phyloP scores from a whole-genome alignment of 257 asterid species.

The Galeopsis tetrahit region DNA sequence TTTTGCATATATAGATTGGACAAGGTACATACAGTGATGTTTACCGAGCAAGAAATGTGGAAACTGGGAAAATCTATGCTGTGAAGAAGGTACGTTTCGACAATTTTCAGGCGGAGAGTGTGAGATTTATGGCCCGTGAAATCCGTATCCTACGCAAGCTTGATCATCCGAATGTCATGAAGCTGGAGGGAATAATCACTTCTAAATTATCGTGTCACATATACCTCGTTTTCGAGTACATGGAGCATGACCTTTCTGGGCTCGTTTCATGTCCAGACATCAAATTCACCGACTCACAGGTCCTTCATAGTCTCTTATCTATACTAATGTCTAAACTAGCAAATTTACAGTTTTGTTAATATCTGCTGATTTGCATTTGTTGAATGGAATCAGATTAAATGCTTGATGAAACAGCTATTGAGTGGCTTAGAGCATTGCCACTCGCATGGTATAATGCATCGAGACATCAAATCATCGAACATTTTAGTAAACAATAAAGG shows the following conservation, averaged over 20 bases:
- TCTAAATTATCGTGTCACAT: slow-evolving; percentile 72
- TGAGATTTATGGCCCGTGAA: slow-evolving; percentile 93
- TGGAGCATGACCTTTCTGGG: slow-evolving; percentile 99
- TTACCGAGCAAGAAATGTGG: slow-evolving; percentile 77
- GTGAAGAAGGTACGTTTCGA: slow-evolving; percentile 93
- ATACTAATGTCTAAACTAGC: no score
- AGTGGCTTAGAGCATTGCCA: slow-evolving; percentile 88
- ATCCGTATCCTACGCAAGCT: slow-evolving; percentile 78
- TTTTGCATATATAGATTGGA: slow-evolving; percentile 63
- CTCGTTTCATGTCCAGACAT: slow-evolving; percentile 79
- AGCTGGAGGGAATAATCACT: slow-evolving; percentile 91
- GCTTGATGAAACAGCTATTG: slow-evolving; percentile 84
- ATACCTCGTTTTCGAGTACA: slow-evolving; percentile 93
- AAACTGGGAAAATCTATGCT: slow-evolving; percentile 79
- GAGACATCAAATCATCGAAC: slow-evolving; percentile 86
- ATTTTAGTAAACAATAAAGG: slow-evolving; percentile 86
- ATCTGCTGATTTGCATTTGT: not conserved
- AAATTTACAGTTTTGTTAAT: not conserved
- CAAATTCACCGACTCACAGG: slow-evolving; percentile 93
- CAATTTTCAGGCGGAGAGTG: slow-evolving; percentile 87
- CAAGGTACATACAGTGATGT: slow-evolving; percentile 97
- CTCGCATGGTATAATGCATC: slow-evolving; percentile 78
- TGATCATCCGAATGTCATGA: slow-evolving; percentile 91
- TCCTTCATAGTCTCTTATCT: slow-evolving; percentile 9
- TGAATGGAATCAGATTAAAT: slow-evolving; percentile 65